Percentiles rank a stretch among this genome's conserved stretches.
These are phyloP conservation scores for Aquilaria agallochum DNA, from an alignment of 441 rosid species.

Conservation along the genomic window DNA sequence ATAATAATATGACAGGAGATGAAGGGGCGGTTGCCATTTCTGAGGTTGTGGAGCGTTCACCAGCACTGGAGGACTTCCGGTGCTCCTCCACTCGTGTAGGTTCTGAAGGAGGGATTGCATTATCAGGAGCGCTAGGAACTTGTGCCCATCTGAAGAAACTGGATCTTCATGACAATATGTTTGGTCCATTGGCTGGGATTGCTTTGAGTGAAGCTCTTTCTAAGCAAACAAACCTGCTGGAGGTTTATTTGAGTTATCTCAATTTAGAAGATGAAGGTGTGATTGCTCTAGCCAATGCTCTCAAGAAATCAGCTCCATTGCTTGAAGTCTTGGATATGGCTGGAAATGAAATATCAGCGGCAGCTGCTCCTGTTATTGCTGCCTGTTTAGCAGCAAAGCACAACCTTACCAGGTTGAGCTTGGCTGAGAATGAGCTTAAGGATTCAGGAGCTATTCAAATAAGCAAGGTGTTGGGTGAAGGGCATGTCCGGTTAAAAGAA, in stretches of 20 bases:
- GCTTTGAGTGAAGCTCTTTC: constrained; percentile 70
- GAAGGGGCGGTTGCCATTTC: constrained; percentile 80
- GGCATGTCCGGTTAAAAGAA: constrained; percentile 49
- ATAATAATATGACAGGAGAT: constrained; percentile 93
- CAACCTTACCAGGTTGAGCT: constrained; percentile 60
- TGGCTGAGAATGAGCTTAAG: constrained; percentile 91
- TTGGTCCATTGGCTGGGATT: constrained; percentile 78
- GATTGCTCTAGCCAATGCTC: constrained; percentile 49
- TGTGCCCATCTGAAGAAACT: constrained; percentile 67
- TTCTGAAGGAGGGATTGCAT: constrained; percentile 72
- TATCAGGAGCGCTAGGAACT: constrained; percentile 62
- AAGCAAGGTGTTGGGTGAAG: constrained; percentile 63
- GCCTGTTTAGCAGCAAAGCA: constrained; percentile 63
- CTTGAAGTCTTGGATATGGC: constrained; percentile 84
- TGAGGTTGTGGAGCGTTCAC: constrained; percentile 60
- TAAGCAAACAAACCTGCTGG: constrained; percentile 45
- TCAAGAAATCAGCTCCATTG: constrained; percentile 63
- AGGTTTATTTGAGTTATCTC: constrained; percentile 77
- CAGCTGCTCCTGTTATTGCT: constrained; percentile 54
- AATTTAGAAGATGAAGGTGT: constrained; percentile 86
- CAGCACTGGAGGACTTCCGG: constrained; percentile 62
- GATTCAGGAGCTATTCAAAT: constrained; percentile 76
- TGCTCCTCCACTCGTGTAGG: constrained; percentile 90
- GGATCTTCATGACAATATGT: constrained; percentile 90
- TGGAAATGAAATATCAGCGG: constrained; percentile 83